These are phyloP conservation scores for Brachypodium distachyon DNA, from an alignment of 202 grass and related monocot genomes.

Conservation along the genomic window DNA sequence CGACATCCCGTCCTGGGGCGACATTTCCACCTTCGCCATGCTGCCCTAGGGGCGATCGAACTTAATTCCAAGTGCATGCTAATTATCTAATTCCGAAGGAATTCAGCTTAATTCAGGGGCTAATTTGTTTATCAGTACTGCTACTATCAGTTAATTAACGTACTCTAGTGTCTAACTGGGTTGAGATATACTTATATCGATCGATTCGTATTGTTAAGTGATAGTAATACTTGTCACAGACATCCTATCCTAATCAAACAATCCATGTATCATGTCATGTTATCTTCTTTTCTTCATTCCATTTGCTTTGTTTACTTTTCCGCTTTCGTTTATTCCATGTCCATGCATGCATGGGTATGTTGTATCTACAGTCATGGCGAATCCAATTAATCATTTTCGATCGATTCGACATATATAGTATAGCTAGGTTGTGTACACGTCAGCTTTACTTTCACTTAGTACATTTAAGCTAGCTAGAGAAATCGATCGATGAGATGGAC, in stretches of 20 bases:
- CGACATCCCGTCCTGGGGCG: slow-evolving; percentile 55
- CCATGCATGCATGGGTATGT: background rate
- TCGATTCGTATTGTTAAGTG: background rate
- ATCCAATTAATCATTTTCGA: background rate
- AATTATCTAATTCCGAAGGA: slow-evolving; percentile 55
- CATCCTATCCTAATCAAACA: background rate
- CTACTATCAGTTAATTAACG: background rate
- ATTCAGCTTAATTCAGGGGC: background rate
- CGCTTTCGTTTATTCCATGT: background rate
- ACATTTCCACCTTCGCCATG: slow-evolving; percentile 68
- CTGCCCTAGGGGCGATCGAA: slow-evolving; percentile 36
- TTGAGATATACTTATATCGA: background rate
- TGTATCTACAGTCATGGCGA: background rate
- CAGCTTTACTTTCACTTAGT: background rate
- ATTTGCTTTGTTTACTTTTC: background rate
- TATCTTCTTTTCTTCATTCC: background rate
- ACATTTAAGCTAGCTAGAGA: background rate
- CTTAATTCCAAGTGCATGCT: slow-evolving; percentile 19
- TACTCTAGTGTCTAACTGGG: background rate
- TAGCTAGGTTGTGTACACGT: background rate
- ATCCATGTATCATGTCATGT: slow-evolving; percentile 8
- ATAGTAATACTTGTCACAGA: slow-evolving; percentile 13
- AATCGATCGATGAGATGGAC: background rate
- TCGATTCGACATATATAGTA: no score
- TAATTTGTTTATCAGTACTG: no score